A percentile compares a stretch with the other conserved stretches of the same genome.
These are phyloP conservation scores for Emergomyces pasteurianus DNA, from an alignment of 2,329 filamentous ascomycete genomes.

Conservation along the genomic window DNA sequence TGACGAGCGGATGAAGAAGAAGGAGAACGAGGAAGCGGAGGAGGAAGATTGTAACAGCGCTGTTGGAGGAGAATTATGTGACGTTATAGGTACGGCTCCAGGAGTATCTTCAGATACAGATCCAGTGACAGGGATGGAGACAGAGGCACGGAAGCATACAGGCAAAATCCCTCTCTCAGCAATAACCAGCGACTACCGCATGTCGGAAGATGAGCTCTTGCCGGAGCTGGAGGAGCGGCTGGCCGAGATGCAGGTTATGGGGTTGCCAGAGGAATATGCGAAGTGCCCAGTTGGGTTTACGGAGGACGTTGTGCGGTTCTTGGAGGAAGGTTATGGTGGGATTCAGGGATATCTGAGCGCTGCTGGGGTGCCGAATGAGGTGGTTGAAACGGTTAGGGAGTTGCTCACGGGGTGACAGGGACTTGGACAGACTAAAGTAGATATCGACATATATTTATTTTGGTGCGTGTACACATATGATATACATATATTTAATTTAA, in stretches of 20 bases:
- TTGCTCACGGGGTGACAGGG: conserved; percentile 16
- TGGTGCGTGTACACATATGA: not conserved
- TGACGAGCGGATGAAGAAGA: not conserved
- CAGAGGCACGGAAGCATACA: not conserved
- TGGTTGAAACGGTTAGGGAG: conserved; percentile 28
- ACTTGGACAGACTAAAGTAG: not conserved
- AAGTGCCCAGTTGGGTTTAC: conserved; percentile 55
- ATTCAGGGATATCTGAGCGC: conserved; percentile 51
- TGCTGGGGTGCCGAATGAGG: conserved; percentile 45
- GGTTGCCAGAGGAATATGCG: conserved; percentile 62
- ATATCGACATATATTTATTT: not conserved
- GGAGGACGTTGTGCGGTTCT: conserved; percentile 42
- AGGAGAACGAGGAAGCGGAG: conserved; percentile 7
- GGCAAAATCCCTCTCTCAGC: conserved; percentile 40
- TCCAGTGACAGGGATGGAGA: not conserved
- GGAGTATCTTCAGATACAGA: not conserved
- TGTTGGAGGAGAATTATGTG: not conserved
- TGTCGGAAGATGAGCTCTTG: conserved; percentile 50
- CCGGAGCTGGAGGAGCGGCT: conserved; percentile 52
- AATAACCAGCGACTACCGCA: conserved; percentile 59
- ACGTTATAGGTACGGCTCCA: not conserved
- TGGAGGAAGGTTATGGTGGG: conserved; percentile 53
- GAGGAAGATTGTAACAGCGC: not conserved
- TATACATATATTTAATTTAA: not conserved
- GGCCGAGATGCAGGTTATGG: conserved; percentile 56